Evolutionary conservation across 2,329 filamentous ascomycete genomes (phyloP), one percentile per base, ranked within the genome.

Genomic region (Fusarium sp.): DNA sequence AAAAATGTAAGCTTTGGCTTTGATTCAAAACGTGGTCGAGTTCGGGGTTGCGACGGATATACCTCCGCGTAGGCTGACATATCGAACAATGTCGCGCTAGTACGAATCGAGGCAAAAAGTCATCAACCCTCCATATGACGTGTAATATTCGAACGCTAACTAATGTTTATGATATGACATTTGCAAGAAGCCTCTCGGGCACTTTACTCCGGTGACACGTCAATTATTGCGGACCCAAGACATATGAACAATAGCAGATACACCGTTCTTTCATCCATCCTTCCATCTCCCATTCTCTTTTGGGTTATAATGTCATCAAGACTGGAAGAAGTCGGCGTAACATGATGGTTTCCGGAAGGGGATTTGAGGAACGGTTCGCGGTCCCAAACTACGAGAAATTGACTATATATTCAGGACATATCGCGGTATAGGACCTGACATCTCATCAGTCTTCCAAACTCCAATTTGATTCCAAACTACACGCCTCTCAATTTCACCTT

Each of bases 91-190:
- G 17, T 18, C 12, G 12, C 57, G 57, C 60, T 63, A 63, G 53
- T 41, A 53, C 60, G 4, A 33, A 63, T 62, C 13, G 15, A 17
- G 60, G 20, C 15, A 63, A 63, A 63, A 63, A 12, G 60, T 63
- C 56, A 63, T 53, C 45, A 9, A n/a, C 20, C 20, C 6, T n/a
- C 37, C 32, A 3, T 27, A 23, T 20, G 32, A 26, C 27, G 40
- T 26, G 41, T 26, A 7, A 26, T n/a, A 12, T 40, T 15, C 13
- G 15, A 13, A 35, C 10, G n/a, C 27, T 15, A 55, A 55, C 27
- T 15, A 55, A 55, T n/a, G 44, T 26, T 9, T 13, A 3, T 40
- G 18, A 40, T n/a, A 40, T 40, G 38, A 17, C 38, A 18, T 40
- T n/a, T 40, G n/a, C 11, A n/a, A 23, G 20, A 13, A 15, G 13